Base-by-base conservation (phyloP, 1,284 basidiomycete species). In the Schizophyllum amplum region DNA sequence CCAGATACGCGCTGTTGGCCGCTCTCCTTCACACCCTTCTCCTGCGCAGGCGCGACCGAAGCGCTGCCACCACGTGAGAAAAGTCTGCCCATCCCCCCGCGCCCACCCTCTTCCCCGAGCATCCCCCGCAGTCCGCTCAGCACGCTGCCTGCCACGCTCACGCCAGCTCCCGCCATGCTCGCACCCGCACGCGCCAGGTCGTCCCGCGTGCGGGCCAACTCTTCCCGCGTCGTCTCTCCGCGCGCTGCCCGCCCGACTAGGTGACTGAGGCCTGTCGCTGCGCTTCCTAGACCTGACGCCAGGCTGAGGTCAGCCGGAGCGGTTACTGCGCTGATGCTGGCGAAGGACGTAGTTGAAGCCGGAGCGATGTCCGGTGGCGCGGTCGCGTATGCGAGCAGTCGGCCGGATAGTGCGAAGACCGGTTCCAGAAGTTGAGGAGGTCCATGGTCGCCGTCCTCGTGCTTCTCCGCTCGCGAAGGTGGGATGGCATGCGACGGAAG, bases 241-340 rank as follows among this genome's bases (percentile, higher is more conserved):
- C 52, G 48, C 11, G 53, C 55, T 4, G 61, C 55, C 33, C 60
- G 55, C 52, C 60, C 57, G 1, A 59, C 59, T 21, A 62, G 61
- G 17, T 59, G 57, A 9, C 59, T 59, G 4, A 55, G 55, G 54
- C 60, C 54, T 1, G 59, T 51, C 3, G 61, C 61, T 11, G 33
- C 52, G n/a, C 51, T 47, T 23, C 57, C 15, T 17, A n/a, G 25
- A 5, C 17, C n/a, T 17, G 21, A 24, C 20, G 59, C 24, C 0
- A 51, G 46, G 15, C 47, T 13, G 15, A 48, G 42, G 53, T 55
- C 47, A 4, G 52, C 17, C 22, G 47, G 47, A 5, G 47, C n/a
- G 47, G 47, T 49, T 33, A 13, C 50, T 49, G 42, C 17, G 52
- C 42, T 15, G 47, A 27, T 48, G 42, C 24, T 54, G 20, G n/a